These are phyloP conservation scores for Pseudopithomyces maydicus DNA, from an alignment of 2,329 filamentous ascomycete species.

Conservation along the genomic window DNA sequence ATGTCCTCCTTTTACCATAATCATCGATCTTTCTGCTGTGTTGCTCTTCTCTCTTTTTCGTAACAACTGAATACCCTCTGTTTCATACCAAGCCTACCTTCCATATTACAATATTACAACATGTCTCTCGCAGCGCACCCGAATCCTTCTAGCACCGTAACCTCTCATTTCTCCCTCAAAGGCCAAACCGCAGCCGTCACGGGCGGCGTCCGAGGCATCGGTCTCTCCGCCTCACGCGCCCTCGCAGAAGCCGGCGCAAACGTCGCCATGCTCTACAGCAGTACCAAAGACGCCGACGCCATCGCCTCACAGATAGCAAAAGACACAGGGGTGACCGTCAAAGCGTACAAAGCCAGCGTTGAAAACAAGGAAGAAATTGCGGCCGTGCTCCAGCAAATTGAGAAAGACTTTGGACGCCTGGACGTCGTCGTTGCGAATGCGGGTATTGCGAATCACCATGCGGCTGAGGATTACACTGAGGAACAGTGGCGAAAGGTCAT, in stretches of 20 bases:
- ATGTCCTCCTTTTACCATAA: not conserved
- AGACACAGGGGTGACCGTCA: slow-evolving; percentile 15
- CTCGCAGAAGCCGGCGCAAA: slow-evolving; percentile 46
- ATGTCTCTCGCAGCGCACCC: slow-evolving; percentile 29
- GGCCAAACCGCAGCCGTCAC: slow-evolving; percentile 47
- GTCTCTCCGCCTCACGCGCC: slow-evolving; percentile 35
- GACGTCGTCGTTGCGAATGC: slow-evolving; percentile 50
- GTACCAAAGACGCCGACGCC: slow-evolving; percentile 17
- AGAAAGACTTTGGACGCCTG: slow-evolving; percentile 41
- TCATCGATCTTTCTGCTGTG: not conserved
- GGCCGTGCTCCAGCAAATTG: slow-evolving; percentile 25
- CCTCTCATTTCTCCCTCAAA: slow-evolving; percentile 20
- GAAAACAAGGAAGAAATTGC: slow-evolving; percentile 18
- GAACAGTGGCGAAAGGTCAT: slow-evolving; percentile 79
- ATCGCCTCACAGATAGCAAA: slow-evolving; percentile 19
- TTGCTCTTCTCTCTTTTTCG: not conserved
- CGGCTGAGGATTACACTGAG: slow-evolving; percentile 77
- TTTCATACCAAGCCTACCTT: not conserved
- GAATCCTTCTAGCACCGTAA: slow-evolving; percentile 9
- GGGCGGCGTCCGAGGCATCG: slow-evolving; percentile 59
- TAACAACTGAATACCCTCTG: not conserved
- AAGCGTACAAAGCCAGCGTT: slow-evolving; percentile 23
- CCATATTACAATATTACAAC: not conserved
- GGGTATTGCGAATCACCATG: slow-evolving; percentile 44
- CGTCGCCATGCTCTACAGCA: slow-evolving; percentile 35